phyloP scores from a whole-genome alignment of 1,139 yeast species.

The Scheffersomyces cryptocercus region DNA sequence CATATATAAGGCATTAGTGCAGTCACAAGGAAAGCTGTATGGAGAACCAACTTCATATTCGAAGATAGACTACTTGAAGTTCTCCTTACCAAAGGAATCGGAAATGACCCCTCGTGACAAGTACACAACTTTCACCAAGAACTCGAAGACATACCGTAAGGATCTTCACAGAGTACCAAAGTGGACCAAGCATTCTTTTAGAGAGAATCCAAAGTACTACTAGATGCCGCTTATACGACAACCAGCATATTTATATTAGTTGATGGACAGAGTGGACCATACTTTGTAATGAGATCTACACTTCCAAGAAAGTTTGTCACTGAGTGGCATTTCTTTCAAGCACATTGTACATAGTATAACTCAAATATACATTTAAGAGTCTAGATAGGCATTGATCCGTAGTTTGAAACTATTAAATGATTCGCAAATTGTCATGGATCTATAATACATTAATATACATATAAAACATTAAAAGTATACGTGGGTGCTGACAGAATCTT shows the following conservation, averaged over 20 bases:
- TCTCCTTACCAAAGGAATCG: conserved; percentile 69
- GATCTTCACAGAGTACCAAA: conserved; percentile 84
- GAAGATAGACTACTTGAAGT: conserved; percentile 54
- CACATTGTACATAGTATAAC: no score
- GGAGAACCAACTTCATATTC: conserved; percentile 49
- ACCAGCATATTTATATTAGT: no score
- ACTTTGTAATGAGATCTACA: no score
- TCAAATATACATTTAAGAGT: no score
- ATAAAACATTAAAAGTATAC: background rate
- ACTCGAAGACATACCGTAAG: conserved; percentile 78
- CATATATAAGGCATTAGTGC: conserved; percentile 60
- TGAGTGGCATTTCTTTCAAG: no score
- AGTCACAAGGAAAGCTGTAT: conserved; percentile 19
- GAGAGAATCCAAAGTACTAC: conserved; percentile 79
- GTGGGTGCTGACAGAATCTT: background rate
- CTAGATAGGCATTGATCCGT: no score
- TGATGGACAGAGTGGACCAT: no score
- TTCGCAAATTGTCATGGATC: no score
- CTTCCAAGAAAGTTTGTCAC: no score
- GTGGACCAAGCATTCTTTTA: conserved; percentile 83
- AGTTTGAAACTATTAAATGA: no score
- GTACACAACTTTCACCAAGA: conserved; percentile 81
- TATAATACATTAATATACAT: background rate
- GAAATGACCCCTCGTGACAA: conserved; percentile 84
- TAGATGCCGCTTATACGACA: conserved; percentile 23